Base-by-base conservation (phyloP, 495 filamentous ascomycete genomes). In the Pyrenula aspistea region DNA sequence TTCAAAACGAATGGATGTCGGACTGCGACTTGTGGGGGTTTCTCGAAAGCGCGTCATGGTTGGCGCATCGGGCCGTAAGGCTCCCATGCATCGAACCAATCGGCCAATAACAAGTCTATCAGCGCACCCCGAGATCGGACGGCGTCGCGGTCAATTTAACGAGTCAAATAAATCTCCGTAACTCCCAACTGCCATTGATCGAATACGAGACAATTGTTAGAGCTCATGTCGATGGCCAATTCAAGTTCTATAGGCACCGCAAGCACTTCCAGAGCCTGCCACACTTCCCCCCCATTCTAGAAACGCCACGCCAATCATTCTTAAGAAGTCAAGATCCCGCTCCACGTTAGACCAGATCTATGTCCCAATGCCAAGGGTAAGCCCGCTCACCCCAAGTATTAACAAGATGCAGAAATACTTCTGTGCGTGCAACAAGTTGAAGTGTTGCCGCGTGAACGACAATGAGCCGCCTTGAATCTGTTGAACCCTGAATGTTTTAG, bases 401-500 rank as follows among this genome's bases (percentile, higher is more conserved):
- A n/a, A n/a, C n/a, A n/a, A n/a, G 15, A 42, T 8, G 15, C 31
- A 4, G 15, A 42, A 42, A 42, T 42, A 42, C 31, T 42, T 42
- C 15, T 42, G 15, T 63, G 56, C 56, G 58, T 67, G 67, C 54
- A 69, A 69, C 81, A 83, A 77, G 83, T 87, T 86, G 83, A 84
- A 82, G 74, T 83, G 79, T 78, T 75, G 73, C 74, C 76, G 76
- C 71, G 70, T 77, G 15, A 42, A 42, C 31, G 31, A 42, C 31
- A 42, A 42, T 8, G 31, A 82, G 80, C 72, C 73, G 74, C 78
- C 77, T 86, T 85, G 82, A 82, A 80, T 82, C 81, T 82, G 84
- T 87, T 87, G 84, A 86, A 86, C 78, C 78, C 77, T 75, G 73
- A 67, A 77, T 83, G 83, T 86, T 86, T 86, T 85, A 82, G 83